These are phyloP conservation scores for Arthromyces matolae DNA, from an alignment of 768 basidiomycete species.

Conservation along the genomic window DNA sequence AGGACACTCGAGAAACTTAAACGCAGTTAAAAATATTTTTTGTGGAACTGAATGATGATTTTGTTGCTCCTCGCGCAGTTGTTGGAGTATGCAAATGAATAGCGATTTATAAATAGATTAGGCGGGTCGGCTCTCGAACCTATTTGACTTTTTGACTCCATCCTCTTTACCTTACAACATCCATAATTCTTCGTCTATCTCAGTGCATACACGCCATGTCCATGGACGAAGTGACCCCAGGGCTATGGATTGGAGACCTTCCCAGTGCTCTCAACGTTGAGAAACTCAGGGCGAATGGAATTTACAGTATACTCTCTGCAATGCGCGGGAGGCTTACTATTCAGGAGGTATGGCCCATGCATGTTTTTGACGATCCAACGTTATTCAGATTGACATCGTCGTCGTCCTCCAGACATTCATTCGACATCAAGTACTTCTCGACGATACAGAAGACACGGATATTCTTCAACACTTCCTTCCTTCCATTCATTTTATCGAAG, in stretches of 20 bases:
- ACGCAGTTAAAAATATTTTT: too few relatives aligned
- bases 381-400: neutral
- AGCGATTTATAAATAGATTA: too few relatives aligned
- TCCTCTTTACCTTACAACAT: neutral
- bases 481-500: conserved; percentile 79
- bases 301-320: conserved; percentile 69
- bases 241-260: conserved; percentile 84
- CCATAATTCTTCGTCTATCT: neutral
- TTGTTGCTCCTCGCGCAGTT: too few relatives aligned
- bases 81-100: too few relatives aligned
- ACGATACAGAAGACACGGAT: conserved; percentile 74
- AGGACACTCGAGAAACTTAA: too few relatives aligned
- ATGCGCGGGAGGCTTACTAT: conserved; percentile 69
- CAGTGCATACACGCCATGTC: conserved; percentile 8
- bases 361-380: neutral
- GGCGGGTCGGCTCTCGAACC: too few relatives aligned
- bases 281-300: conserved; percentile 62
- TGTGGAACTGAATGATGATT: too few relatives aligned
- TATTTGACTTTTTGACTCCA: too few relatives aligned
- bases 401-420: conserved; percentile 60
- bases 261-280: conserved; percentile 62
- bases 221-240: conserved; percentile 79
- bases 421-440: conserved; percentile 73
- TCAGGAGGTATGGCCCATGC: conserved; percentile 59
- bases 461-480: conserved; percentile 75